Percentiles rank a stretch among this genome's conserved stretches.
These are phyloP conservation scores for Triticum monococcum DNA, from an alignment of 176 grass and related monocot genomes.

Conservation along the genomic window DNA sequence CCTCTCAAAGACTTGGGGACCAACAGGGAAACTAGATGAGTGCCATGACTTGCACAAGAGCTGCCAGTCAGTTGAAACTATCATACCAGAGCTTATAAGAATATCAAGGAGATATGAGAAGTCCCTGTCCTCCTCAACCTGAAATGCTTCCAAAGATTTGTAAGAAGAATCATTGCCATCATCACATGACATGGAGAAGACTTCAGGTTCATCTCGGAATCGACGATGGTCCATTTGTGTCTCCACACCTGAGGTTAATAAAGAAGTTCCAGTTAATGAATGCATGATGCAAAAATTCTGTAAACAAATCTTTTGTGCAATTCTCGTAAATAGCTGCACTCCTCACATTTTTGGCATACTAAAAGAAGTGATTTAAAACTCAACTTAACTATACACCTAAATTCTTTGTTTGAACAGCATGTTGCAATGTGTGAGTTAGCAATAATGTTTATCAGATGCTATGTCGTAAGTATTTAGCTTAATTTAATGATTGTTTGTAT, in stretches of 20 bases:
- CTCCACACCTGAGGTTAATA: slow-evolving; percentile 24
- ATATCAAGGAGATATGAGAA: slow-evolving; percentile 76
- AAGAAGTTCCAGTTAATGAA: slow-evolving; percentile 16
- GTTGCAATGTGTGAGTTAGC: not conserved
- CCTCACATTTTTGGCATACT: not conserved
- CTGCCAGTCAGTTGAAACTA: slow-evolving; percentile 29
- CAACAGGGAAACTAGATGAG: slow-evolving; percentile 37
- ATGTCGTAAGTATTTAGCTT: not conserved
- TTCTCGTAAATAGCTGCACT: not conserved
- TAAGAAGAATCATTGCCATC: slow-evolving; percentile 35
- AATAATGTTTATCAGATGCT: not conserved
- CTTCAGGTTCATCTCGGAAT: slow-evolving; percentile 43
- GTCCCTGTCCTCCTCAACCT: slow-evolving; percentile 62
- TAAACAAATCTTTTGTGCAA: not conserved
- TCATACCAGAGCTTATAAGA: slow-evolving; percentile 53
- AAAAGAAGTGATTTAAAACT: not conserved
- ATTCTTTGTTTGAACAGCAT: not conserved
- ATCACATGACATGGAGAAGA: slow-evolving; percentile 29
- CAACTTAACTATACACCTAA: not conserved
- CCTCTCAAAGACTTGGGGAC: slow-evolving; percentile 47
- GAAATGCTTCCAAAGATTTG: slow-evolving; percentile 50
- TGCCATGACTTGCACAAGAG: slow-evolving; percentile 54
- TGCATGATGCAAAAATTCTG: not conserved
- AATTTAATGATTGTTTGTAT: not conserved
- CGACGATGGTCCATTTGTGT: slow-evolving; percentile 7